Evolutionary conservation across 345 rosid genomes (phyloP), one percentile per base, ranked within the genome.

Genomic region (Eucalyptus melliodora): DNA sequence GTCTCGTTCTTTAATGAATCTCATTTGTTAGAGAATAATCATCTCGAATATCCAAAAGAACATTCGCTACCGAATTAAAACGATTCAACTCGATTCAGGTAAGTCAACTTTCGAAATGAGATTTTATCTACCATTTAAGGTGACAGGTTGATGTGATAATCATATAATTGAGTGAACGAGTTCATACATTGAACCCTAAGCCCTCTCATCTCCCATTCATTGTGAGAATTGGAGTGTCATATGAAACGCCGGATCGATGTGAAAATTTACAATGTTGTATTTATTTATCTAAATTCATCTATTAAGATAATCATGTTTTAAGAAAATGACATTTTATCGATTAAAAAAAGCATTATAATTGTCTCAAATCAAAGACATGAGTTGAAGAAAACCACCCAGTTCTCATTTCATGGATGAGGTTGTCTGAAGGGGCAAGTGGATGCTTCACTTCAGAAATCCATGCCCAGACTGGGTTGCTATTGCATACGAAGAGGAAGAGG

Each of bases 181-280:
- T 6, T 31, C 4, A 31, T 31, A 16, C 40, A 67, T 67, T 3
- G 12, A 67, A 2, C 21, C 80, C 11, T 1, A 7, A 3, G 40
- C 0, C 62, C 6, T 21, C 30, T 0, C 11, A 11, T 31, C 5
- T 31, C 40, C 0, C 40, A 8, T 67, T n/a, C 6, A 3, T 7
- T 16, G 80, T 4, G 40, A n/a, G 11, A 0, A 31, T n/a, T 16
- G 11, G n/a, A 60, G 67, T 6, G 7, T 60, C 10, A 0, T 13
- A 12, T 12, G 14, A 15, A 31, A 2, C 3, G 1, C 4, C 2
- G 6, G 23, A 67, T 16, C 0, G 1, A 16, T 31, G 3, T 16
- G 80, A n/a, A 67, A n/a, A 16, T 7, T 16, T 17, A 34, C 23
- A 11, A n/a, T 16, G 40, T 16, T n/a, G 0, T 67, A 15, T 15